Conservation (phyloP, 2,329 filamentous ascomycete species). For the Alternaria conjuncta region DNA sequence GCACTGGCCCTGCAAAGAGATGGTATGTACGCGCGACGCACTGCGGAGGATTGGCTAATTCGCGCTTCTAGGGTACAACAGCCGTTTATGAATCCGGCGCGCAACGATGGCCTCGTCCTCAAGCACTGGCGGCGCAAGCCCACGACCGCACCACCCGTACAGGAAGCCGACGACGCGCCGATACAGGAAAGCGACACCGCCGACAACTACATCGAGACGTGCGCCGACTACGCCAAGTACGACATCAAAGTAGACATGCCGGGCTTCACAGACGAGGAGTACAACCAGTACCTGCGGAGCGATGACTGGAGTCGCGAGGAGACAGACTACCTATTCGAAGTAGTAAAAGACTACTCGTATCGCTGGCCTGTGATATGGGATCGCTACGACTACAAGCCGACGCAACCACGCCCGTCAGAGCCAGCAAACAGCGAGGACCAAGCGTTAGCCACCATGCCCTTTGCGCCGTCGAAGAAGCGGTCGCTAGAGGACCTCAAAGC, state of each 20-base stretch:
- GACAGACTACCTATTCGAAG: conserved; percentile 84
- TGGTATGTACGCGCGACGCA: conserved; percentile 32
- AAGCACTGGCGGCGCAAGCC: conserved; percentile 79
- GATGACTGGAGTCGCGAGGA: conserved; percentile 89
- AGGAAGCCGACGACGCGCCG: conserved; percentile 39
- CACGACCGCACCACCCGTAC: conserved; percentile 36
- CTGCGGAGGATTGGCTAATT: conserved; percentile 15
- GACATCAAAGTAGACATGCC: conserved; percentile 82
- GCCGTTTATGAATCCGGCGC: conserved; percentile 78
- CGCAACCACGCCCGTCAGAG: conserved; percentile 32
- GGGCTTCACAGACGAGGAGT: conserved; percentile 86
- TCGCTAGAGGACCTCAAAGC: conserved; percentile 90
- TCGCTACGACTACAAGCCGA: conserved; percentile 77
- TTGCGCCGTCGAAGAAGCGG: conserved; percentile 60
- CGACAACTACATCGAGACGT: conserved; percentile 51
- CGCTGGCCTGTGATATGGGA: conserved; percentile 93
- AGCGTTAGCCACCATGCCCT: conserved; percentile 42
- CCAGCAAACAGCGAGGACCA: conserved; percentile 28
- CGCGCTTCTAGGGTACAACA: conserved; percentile 38
- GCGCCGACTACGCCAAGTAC: conserved; percentile 79
- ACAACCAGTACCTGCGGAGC: conserved; percentile 74
- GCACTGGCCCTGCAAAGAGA: conserved; percentile 48
- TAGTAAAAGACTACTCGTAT: conserved; percentile 80
- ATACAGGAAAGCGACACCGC: conserved; percentile 46
- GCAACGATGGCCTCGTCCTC: conserved; percentile 73